These are phyloP conservation scores for Malbranchea zuffiana DNA, from an alignment of 2,329 filamentous ascomycete genomes.

Conservation along the genomic window DNA sequence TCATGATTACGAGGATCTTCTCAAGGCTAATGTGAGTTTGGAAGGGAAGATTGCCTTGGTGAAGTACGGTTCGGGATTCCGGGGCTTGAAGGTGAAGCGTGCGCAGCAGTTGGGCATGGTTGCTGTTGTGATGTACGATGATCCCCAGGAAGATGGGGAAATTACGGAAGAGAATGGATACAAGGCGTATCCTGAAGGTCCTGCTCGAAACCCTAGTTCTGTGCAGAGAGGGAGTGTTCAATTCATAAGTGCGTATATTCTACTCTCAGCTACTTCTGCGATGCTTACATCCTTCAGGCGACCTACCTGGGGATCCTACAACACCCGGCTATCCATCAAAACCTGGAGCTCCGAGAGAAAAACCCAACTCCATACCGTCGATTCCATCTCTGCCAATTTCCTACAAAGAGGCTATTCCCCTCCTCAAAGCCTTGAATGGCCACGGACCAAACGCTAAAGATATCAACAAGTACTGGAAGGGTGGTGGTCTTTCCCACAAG, in stretches of 20 bases:
- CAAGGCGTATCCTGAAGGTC: constrained; percentile 69
- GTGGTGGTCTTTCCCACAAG: constrained; percentile 63
- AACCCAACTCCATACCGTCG: constrained; percentile 59
- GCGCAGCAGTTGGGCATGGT: constrained; percentile 85
- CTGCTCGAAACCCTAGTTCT: constrained; percentile 74
- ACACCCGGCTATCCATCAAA: constrained; percentile 91
- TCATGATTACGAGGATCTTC: constrained; percentile 70
- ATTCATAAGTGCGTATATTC: constrained; percentile 56
- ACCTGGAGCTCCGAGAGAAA: constrained; percentile 67
- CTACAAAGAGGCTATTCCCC: constrained; percentile 71
- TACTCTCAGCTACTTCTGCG: not conserved
- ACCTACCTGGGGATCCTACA: constrained; percentile 63
- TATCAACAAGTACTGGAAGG: constrained; percentile 62
- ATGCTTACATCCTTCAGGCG: constrained; percentile 31
- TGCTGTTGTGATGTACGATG: constrained; percentile 72
- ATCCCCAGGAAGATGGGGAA: constrained; percentile 79
- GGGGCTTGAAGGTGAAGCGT: constrained; percentile 83
- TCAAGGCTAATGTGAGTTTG: constrained; percentile 62
- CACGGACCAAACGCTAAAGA: constrained; percentile 68
- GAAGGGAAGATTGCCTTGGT: constrained; percentile 77
- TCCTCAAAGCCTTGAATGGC: constrained; percentile 83
- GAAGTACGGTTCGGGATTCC: constrained; percentile 77
- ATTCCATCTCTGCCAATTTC: constrained; percentile 91
- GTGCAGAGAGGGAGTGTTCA: constrained; percentile 83
- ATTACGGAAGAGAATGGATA: constrained; percentile 73